Evolutionary conservation across 768 basidiomycete species (phyloP), one percentile per base, ranked within the genome.

Genomic region (Psilocybe cyanescens): DNA sequence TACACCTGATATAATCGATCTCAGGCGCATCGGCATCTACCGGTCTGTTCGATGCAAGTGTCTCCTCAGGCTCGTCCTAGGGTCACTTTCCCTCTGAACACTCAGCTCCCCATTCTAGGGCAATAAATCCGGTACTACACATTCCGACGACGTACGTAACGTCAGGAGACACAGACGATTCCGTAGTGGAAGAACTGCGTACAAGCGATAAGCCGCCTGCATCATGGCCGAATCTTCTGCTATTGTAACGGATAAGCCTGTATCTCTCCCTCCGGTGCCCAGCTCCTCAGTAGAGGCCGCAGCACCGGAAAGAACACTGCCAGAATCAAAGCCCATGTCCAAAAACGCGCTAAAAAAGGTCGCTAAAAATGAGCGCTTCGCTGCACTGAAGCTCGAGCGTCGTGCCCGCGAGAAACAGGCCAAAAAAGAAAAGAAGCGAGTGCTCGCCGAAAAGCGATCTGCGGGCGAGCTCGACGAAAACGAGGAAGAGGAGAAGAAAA

Each of bases 341-440:
- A 95, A 94, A 73, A 92, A 85, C 31, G 90, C 91, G 2, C 82
- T 85, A 68, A 94, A 94, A 73, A 89, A 83, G 70, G 85, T 86
- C 2, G 86, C 86, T n/a, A 91, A 83, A 72, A 86, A 86, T 14
- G 86, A 88, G 51, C 82, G 82, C n/a, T 73, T 83, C 62, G 86
- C 83, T 9, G 87, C 86, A 24, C 68, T 76, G 46, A 96, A 94
- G 77, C 77, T 88, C 52, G 89, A 88, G 70, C 87, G 92, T 37
- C 83, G 94, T 14, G 87, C 89, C 14, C 83, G 78, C 61, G 94
- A 95, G 76, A 94, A 86, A 74, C 86, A 87, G 74, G 84, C 83
- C 30, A 89, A 83, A 73, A 92, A 90, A 72, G 86, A 84, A 68
- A 94, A 90, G 78, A 88, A 86, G 71, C 82, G 83, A 46, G 71